Conservation (phyloP, 805 yeast genomes). For the Spathaspora passalidarum region DNA sequence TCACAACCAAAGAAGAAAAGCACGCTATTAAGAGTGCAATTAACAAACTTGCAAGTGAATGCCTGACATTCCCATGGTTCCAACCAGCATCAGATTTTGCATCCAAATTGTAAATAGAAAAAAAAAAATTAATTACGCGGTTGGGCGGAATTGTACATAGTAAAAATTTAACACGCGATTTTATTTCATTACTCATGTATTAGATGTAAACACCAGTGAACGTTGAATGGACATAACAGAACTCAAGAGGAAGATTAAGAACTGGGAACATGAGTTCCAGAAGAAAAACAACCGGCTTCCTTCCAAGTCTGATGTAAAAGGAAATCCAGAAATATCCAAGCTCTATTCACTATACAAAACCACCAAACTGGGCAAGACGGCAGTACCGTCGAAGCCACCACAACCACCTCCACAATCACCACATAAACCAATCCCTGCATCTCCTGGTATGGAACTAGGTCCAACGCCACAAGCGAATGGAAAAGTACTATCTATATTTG, state of each 20-base stretch:
- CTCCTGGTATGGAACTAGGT: conserved; percentile 48
- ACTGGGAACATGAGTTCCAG: conserved; percentile 37
- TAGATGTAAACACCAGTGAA: neutral
- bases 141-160: neutral
- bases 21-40: conserved; percentile 20
- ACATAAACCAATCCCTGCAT: neutral
- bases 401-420: neutral
- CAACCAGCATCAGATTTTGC: conserved; percentile 8
- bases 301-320: conserved; percentile 31
- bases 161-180: neutral
- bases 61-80: conserved; percentile 2
- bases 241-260: conserved; percentile 30
- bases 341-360: conserved; percentile 31
- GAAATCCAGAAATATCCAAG: conserved; percentile 22
- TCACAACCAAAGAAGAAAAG: conserved; percentile 20
- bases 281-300: conserved; percentile 28
- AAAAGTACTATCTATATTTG: conserved; percentile 69
- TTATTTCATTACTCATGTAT: neutral
- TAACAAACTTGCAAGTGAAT: neutral
- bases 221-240: conserved; percentile 8
- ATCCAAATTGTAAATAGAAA: conserved; percentile 7
- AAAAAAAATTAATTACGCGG: neutral
- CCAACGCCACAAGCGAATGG: conserved; percentile 90
- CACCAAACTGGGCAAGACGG: conserved; percentile 11
- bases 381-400: conserved; percentile 1